Evolutionary conservation across 106 monocot genomes (phyloP), one percentile per base, ranked within the genome.

Genomic region (Allium fistulosum): DNA sequence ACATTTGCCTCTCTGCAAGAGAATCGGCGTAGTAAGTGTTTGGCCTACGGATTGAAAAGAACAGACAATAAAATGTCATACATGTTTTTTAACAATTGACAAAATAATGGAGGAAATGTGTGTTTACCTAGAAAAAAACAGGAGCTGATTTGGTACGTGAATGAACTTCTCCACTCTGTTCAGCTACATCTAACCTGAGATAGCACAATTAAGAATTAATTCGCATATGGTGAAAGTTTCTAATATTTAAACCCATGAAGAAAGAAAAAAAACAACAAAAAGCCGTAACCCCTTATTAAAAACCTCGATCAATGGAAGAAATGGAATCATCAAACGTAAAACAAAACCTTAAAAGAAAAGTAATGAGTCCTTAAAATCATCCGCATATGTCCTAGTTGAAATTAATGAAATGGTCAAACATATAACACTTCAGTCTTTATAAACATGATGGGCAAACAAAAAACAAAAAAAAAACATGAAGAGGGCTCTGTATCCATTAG

Each of bases 121-220:
- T 2, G 37, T 11, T 52, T 78, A 92, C 92, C 88, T 92, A 12
- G 77, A 15, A 7, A 75, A 75, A 51, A 15, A 80, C 55, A 55
- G 88, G 75, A 69, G 66, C 71, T 65, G 80, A 62, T 10, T 69
- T 57, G 9, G 82, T 81, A 59, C 93, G 87, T 61, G 84, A 76
- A 49, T 80, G 62, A 28, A 79, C 45, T 71, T 99, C 99, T 61
- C 99, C 93, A 83, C 93, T 99, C 73, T 90, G 99, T 72, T 99
- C 99, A 55, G 93, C 99, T 17, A 80, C 72, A 57, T 99, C 99
- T 62, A 70, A 74, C 58, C 97, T 97, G 85, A 57, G 53, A 65
- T 61, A 18, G 48, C 47, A 51, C 27, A 11, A 51, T 52, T n/a
- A 26, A 67, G 16, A 9, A 52, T 26, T 51, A 67, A 0, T 13